Evolutionary conservation across 2,329 filamentous ascomycete genomes (phyloP), one percentile per base, ranked within the genome.

Genomic region (Hypocrella siamensis): DNA sequence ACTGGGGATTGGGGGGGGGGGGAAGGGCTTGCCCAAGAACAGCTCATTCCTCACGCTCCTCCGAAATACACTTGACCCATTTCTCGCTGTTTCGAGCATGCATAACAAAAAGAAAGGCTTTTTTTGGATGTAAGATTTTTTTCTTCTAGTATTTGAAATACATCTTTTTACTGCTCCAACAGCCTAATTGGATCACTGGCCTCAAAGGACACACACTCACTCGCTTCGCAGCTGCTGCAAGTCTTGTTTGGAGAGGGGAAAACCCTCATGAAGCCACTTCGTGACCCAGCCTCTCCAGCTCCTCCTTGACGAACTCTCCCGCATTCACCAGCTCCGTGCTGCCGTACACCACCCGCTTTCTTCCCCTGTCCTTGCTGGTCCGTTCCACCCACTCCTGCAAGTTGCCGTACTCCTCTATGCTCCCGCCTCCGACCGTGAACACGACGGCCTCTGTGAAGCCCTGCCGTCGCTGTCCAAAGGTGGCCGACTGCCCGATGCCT

Each of bases 331-430:
- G 61, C 51, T 83, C 88, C 11, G 90, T 98, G 48, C 85, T 93
- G 14, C 90, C 90, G 54, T 98, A 98, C 2, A 96, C 81, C 8
- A 98, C 80, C 40, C 85, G 69, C 56, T 82, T 79, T 52, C 73
- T 79, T 16, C 72, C 67, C 7, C 73, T 68, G 34, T 71, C 69
- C 11, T 73, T 73, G 30, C 66, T 64, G 4, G 83, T 85, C 41
- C 88, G 69, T 52, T 73, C 75, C 5, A 88, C 84, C 90, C 90
- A 98, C 49, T 96, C 90, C 51, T 93, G 84, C 51, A 98, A 53
- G 54, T 98, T 98, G 15, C 86, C 88, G 51, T 96, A 98, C 53
- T 98, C 90, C 45, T 98, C 90, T 82, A 98, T 96, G 51, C 85
- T 94, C 26, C 90, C 90, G 29, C 92, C 90, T 4, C 90, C 90